Conservation (phyloP, 2,329 filamentous ascomycete genomes). For the Gliomastix tumulicola region DNA sequence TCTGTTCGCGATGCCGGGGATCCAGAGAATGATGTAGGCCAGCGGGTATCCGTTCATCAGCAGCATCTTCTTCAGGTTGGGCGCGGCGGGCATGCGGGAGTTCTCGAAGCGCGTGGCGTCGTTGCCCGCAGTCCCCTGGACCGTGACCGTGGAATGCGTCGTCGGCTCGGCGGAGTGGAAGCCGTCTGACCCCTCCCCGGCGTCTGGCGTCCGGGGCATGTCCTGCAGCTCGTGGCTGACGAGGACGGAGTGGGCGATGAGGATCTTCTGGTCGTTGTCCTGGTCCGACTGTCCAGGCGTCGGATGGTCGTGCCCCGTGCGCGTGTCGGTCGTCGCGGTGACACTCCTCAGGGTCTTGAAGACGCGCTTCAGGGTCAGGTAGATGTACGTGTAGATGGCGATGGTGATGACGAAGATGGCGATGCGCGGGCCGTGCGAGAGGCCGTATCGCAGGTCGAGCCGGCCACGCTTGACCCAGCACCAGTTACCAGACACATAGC, state of each 20-base stretch:
- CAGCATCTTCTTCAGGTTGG: conserved; percentile 16
- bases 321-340: too few relatives aligned
- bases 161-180: conserved; percentile 1
- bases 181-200: background rate
- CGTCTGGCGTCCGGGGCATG: conserved; percentile 3
- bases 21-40: conserved; percentile 22
- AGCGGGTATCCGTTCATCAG: conserved; percentile 25
- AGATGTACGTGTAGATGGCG: conserved; percentile 33
- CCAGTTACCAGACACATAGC: conserved; percentile 34
- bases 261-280: conserved; percentile 7
- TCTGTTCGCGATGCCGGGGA: conserved; percentile 23
- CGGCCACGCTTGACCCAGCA: conserved; percentile 34
- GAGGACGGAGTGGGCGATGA: conserved; percentile 5
- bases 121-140: background rate
- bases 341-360: too few relatives aligned
- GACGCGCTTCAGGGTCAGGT: conserved; percentile 7
- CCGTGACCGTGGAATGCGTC: conserved; percentile 2
- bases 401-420: conserved; percentile 31
- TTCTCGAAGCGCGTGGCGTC: conserved; percentile 3
- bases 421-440: conserved; percentile 38
- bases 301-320: too few relatives aligned
- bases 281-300: too few relatives aligned
- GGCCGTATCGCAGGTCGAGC: conserved; percentile 31
- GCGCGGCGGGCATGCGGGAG: conserved; percentile 5
- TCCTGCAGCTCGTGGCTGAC: conserved; percentile 6